phyloP scores from a whole-genome alignment of 2,329 filamentous ascomycete genomes.

The Gremmenia infestans region DNA sequence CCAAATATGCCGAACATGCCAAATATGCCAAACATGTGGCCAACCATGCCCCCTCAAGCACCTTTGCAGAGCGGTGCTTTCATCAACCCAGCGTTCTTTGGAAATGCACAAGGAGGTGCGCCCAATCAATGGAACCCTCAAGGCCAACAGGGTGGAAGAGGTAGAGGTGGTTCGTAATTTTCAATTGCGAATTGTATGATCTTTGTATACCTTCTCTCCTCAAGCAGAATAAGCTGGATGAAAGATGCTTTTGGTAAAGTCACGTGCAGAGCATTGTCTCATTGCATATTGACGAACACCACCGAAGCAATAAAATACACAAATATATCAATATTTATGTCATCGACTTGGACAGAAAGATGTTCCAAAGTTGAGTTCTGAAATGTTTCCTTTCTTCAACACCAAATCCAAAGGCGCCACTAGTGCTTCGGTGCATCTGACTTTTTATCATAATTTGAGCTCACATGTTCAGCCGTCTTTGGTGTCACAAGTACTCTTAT shows the following conservation, averaged over 20 bases:
- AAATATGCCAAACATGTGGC: conserved; percentile 6
- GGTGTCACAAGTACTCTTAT: not conserved
- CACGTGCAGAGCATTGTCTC: not conserved
- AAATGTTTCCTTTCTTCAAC: not conserved
- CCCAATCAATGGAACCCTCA: conserved; percentile 21
- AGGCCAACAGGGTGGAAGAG: conserved; percentile 14
- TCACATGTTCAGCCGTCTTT: too few species aligned
- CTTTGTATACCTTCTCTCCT: conserved; percentile 9
- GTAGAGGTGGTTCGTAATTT: conserved; percentile 6
- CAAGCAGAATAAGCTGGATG: not conserved
- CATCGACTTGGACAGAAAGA: not conserved
- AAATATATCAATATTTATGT: not conserved
- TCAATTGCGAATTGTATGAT: conserved; percentile 7
- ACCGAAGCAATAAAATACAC: conserved; percentile 1
- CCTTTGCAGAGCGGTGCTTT: conserved; percentile 22
- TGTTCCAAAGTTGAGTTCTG: not conserved
- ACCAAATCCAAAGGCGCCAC: too few species aligned
- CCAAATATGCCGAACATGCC: conserved; percentile 14
- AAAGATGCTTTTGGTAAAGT: conserved; percentile 1
- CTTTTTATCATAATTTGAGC: not conserved
- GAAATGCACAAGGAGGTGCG: conserved; percentile 9
- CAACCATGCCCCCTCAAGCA: conserved; percentile 12
- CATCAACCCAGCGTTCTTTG: conserved; percentile 30
- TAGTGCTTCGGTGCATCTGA: not conserved
- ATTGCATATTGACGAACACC: not conserved